These are phyloP conservation scores for Aureobasidium vineae DNA, from an alignment of 2,329 filamentous ascomycete genomes.

Conservation along the genomic window DNA sequence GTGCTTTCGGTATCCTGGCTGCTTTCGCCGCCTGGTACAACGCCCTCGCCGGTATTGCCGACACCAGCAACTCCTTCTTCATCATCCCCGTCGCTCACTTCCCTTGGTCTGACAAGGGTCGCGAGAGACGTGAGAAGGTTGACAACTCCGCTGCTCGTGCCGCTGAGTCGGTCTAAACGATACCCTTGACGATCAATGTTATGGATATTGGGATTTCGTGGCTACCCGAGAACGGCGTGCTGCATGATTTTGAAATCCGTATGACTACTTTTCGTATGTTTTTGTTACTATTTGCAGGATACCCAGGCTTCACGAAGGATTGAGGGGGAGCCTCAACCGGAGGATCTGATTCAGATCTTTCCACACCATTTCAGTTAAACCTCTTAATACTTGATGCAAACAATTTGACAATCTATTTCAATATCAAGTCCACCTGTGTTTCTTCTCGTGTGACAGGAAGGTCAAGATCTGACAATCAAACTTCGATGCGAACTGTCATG, in stretches of 20 bases:
- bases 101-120: slow-evolving; percentile 83
- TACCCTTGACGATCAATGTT: not conserved
- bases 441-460: not conserved
- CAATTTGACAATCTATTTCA: not conserved
- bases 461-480: not conserved
- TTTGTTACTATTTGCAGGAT: slow-evolving; percentile 26
- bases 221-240: not conserved
- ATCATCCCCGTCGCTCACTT: slow-evolving; percentile 90
- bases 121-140: slow-evolving; percentile 53
- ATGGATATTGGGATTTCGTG: not conserved
- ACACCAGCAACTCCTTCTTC: slow-evolving; percentile 71
- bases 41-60: slow-evolving; percentile 55
- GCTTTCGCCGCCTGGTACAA: slow-evolving; percentile 58
- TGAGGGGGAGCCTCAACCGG: slow-evolving; percentile 4
- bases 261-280: slow-evolving; percentile 22
- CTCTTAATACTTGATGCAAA: not conserved
- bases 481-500: not conserved
- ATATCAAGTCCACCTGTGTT: not conserved
- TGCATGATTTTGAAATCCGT: not conserved
- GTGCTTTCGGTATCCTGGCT: slow-evolving; percentile 53
- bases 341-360: not conserved
- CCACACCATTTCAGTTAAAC: not conserved
- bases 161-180: slow-evolving; percentile 32
- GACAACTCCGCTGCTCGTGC: slow-evolving; percentile 45
- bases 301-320: slow-evolving; percentile 25